Evolutionary conservation across 495 filamentous ascomycete genomes (phyloP), one percentile per base, ranked within the genome.

Genomic region (Daldinia loculata): DNA sequence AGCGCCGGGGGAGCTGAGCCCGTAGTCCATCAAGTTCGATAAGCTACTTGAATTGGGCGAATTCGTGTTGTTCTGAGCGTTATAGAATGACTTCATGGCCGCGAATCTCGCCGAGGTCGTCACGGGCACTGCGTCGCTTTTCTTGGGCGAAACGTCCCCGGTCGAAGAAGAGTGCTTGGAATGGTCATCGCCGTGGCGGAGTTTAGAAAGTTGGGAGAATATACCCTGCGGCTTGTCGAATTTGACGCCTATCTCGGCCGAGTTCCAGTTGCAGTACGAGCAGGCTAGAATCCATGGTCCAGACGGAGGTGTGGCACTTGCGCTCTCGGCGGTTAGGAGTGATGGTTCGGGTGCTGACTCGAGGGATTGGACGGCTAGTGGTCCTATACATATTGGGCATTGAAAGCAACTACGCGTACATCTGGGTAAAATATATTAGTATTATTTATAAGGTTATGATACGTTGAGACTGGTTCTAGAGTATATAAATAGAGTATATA

Each of bases 381-480:
- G 91, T 2, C 93, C 87, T n/a, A 90, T 89, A 78, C 95, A 99
- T 63, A 91, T 81, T 1, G 95, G 96, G 72, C 95, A 99, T 76
- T 94, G 91, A 83, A 94, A 98, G 79, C 95, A 99, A 75, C 93
- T 97, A 66, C 95, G 87, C 17, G 93, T 92, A 75, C 95, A 99
- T 76, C 95, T 98, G 69, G 22, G n/a, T 29, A 19, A 38, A 2
- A 41, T 29, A 38, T 60, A 24, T 43, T 62, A 56, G 45, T 34
- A 11, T 52, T 12, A 39, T 5, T 15, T 39, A 39, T 43, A 66
- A 12, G 15, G 8, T 4, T 14, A 32, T 36, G 51, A 38, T 34
- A 56, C 17, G 9, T 55, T 11, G 32, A 41, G 26, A 43, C 5
- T 12, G 11, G 57, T 48, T 5, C 7, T 45, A n/a, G 34, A 26